Evolutionary conservation across 2,329 filamentous ascomycete genomes (phyloP).

Genomic region (Fusarium avenaceum): DNA sequence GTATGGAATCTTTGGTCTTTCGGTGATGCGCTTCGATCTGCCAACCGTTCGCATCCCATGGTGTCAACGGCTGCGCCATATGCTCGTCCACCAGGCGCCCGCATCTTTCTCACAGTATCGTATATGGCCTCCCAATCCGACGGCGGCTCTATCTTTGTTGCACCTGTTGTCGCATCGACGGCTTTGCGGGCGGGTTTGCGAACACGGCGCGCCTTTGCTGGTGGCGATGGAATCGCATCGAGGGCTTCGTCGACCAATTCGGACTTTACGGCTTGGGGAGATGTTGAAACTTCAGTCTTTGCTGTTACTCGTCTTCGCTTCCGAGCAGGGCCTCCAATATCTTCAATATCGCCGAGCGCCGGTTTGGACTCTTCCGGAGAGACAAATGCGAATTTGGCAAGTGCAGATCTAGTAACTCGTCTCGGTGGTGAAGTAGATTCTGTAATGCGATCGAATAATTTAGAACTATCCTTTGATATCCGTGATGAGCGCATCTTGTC

Average conservation of each 20-base stretch:
- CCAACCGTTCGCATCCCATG: slow-evolving; percentile 91
- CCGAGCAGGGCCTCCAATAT: slow-evolving; percentile 57
- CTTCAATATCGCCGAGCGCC: slow-evolving; percentile 67
- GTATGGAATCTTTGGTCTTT: slow-evolving; percentile 84
- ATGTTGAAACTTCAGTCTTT: slow-evolving; percentile 29
- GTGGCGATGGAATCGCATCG: slow-evolving; percentile 43
- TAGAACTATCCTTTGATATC: slow-evolving; percentile 70
- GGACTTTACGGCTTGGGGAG: slow-evolving; percentile 54
- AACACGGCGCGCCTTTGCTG: slow-evolving; percentile 49
- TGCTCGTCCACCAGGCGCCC: slow-evolving; percentile 65
- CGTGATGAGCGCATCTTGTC: slow-evolving; percentile 68
- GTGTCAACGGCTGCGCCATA: slow-evolving; percentile 91
- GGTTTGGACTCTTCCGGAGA: slow-evolving; percentile 45
- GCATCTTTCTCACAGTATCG: slow-evolving; percentile 82
- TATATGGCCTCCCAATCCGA: slow-evolving; percentile 90
- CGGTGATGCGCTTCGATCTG: slow-evolving; percentile 63
- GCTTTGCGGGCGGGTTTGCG: slow-evolving; percentile 64
- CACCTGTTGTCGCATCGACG: slow-evolving; percentile 58
- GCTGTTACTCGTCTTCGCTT: slow-evolving; percentile 50
- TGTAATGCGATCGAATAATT: slow-evolving; percentile 60
- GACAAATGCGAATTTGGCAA: slow-evolving; percentile 62
- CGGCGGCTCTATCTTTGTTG: slow-evolving; percentile 68
- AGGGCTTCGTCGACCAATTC: slow-evolving; percentile 54
- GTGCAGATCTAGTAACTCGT: slow-evolving; percentile 63
- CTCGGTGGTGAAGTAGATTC: slow-evolving; percentile 54